Evolutionary conservation across 805 yeast species (phyloP).

Genomic region (Kazachstania martiniae): DNA sequence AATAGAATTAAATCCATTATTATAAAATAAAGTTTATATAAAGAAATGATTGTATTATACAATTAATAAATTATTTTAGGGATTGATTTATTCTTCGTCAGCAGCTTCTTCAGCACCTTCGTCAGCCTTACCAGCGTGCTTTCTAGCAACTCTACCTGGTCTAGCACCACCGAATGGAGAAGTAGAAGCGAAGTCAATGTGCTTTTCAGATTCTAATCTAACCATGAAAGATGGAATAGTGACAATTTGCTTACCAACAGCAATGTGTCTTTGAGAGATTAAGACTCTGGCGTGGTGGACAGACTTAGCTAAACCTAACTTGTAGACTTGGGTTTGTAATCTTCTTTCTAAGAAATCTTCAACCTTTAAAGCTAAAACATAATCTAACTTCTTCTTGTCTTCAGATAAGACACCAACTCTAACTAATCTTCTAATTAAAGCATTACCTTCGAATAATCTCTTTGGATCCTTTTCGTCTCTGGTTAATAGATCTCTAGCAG

Average conservation of each 20-base stretch:
- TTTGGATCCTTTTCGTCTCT: slow-evolving; percentile 99
- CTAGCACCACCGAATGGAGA: slow-evolving; percentile 99
- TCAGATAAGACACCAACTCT: slow-evolving; percentile 98
- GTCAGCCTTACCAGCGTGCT: slow-evolving; percentile 54
- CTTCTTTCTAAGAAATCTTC: slow-evolving; percentile 99
- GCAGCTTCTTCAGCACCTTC: slow-evolving; percentile 60
- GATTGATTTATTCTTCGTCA: slow-evolving; percentile 51
- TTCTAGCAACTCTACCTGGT: slow-evolving; percentile 99
- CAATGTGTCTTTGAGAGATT: slow-evolving; percentile 98
- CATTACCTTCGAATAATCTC: slow-evolving; percentile 99
- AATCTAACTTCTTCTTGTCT: slow-evolving; percentile 99
- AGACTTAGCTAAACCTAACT: slow-evolving; percentile 98
- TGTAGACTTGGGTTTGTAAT: slow-evolving; percentile 99
- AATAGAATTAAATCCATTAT: background rate
- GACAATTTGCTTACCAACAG: slow-evolving; percentile 99
- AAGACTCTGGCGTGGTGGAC: slow-evolving; percentile 99
- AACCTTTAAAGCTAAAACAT: slow-evolving; percentile 93
- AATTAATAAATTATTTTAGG: background rate
- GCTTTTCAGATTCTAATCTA: slow-evolving; percentile 99
- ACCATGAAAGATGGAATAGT: slow-evolving; percentile 98
- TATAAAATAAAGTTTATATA: too few species aligned
- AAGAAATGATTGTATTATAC: background rate
- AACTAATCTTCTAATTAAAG: slow-evolving; percentile 98
- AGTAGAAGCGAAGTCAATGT: slow-evolving; percentile 97
- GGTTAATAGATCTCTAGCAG: slow-evolving; percentile 99